Base-by-base conservation (phyloP, 352 stramenopile species). In the Globisporangium alternatum region DNA sequence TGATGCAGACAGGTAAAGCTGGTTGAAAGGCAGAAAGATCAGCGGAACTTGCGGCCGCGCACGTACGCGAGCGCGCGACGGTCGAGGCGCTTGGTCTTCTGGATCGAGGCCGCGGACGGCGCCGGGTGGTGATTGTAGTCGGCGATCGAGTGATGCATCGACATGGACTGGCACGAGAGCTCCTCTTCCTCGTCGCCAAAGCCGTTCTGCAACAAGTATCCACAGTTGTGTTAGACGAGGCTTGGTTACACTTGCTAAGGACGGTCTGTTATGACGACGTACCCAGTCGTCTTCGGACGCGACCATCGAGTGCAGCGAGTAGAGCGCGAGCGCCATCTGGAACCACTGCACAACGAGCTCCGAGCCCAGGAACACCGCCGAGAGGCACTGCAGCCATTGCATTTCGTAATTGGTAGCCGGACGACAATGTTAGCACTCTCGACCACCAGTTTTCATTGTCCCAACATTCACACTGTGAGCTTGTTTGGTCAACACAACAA, bases 281-380 rank as follows among this genome's bases (percentile, higher is more conserved):
- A 93, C 85, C 87, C 81, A 94, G 61, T 92, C 80, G 60, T 94
- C 77, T n/a, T 93, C 80, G 5, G 72, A 76, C 12, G 74, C 69
- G 12, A 86, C 80, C 82, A 93, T 92, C 49, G 81, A 69, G 60
- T 96, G 81, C 15, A 96, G 59, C 7, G 87, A 94, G 64, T 93
- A 94, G 2, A 96, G 76, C n/a, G 87, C 87, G 17, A 96, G 49
- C 0, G 85, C 77, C 54, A 93, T 73, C 35, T 96, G 87, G 25
- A 91, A 75, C 87, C 87, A 96, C 63, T 96, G 87, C 13, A 96
- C 85, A 12, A 95, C 59, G 28, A 93, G 68, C 58, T 93, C 83
- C 1, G 87, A 91, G 7, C 87, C 87, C 1, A 95, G 62, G 67
- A 93, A 95, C 8, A 95, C 83, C 10, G 85, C 83, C 43, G 89